These are phyloP conservation scores for Cinnamomum chago DNA, from an alignment of 164 flowering plant species.

Conservation along the genomic window DNA sequence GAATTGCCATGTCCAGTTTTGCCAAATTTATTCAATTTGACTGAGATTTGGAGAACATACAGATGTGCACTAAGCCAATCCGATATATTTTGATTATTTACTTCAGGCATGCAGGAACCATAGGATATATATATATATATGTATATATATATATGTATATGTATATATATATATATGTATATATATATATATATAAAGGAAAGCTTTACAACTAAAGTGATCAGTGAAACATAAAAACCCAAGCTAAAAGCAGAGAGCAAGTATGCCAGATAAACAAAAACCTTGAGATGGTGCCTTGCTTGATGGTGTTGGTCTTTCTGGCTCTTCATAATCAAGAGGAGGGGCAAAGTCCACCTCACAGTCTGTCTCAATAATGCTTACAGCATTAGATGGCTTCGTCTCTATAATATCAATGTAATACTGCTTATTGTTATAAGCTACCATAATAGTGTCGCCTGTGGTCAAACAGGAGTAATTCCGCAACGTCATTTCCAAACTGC, in stretches of 20 bases:
- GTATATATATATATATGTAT: too few species aligned
- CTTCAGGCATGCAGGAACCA: background rate
- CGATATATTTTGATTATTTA: too few species aligned
- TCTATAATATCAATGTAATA: conserved; percentile 85
- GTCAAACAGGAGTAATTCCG: conserved; percentile 88
- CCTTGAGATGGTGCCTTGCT: conserved; percentile 59
- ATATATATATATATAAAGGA: too few species aligned
- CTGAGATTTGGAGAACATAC: too few species aligned
- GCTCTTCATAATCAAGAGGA: conserved; percentile 85
- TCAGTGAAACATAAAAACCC: background rate
- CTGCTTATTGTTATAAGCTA: conserved; percentile 75
- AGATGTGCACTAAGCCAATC: too few species aligned
- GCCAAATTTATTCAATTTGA: too few species aligned
- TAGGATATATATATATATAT: too few species aligned
- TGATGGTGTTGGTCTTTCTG: conserved; percentile 49
- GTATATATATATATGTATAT: too few species aligned
- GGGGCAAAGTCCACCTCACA: conserved; percentile 98
- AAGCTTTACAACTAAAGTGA: background rate
- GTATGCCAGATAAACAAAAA: conserved; percentile 10
- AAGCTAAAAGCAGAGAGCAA: background rate
- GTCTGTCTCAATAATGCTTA: conserved; percentile 86
- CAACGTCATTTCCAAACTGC: conserved; percentile 84
- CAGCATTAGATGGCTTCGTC: conserved; percentile 73
- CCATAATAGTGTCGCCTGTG: conserved; percentile 87
- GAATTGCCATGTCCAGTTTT: too few species aligned